phyloP scores from a whole-genome alignment of 805 yeast genomes.

The Scheffersomyces spartinae region DNA sequence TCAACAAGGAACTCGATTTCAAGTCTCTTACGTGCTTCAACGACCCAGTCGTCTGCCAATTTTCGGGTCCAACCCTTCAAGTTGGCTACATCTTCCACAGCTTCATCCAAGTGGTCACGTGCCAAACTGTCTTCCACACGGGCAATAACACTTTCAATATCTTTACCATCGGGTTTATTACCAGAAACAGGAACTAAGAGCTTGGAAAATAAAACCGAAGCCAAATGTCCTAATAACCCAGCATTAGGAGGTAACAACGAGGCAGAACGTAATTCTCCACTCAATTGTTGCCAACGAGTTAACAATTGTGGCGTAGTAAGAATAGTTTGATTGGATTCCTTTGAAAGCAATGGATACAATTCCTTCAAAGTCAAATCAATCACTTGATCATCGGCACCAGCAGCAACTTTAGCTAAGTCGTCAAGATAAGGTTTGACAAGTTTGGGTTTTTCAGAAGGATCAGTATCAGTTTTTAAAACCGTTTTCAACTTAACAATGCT shows the following conservation, averaged over 20 bases:
- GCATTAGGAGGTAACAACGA: conserved; percentile 90
- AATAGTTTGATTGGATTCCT: conserved; percentile 38
- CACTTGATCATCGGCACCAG: conserved; percentile 20
- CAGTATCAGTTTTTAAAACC: conserved; percentile 11
- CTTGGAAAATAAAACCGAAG: conserved; percentile 67
- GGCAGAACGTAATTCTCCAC: conserved; percentile 80
- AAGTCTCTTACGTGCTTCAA: conserved; percentile 77
- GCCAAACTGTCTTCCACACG: conserved; percentile 68
- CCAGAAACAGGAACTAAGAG: conserved; percentile 74
- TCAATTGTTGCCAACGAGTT: conserved; percentile 68
- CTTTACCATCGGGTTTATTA: conserved; percentile 59
- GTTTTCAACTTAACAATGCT: conserved; percentile 22
- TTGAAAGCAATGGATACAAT: conserved; percentile 22
- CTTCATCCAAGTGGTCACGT: conserved; percentile 70
- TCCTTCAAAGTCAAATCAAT: conserved; percentile 19
- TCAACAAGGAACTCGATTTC: conserved; percentile 77
- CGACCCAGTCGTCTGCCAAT: conserved; percentile 85
- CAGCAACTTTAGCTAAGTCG: conserved; percentile 11
- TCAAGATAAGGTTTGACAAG: conserved; percentile 28
- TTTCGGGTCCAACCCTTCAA: conserved; percentile 90
- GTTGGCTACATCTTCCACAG: conserved; percentile 84
- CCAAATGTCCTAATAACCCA: conserved; percentile 83
- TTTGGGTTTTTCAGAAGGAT: conserved; percentile 13
- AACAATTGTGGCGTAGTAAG: conserved; percentile 69
- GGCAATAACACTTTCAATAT: conserved; percentile 80